These are phyloP conservation scores for Elasticomyces elasticus DNA, from an alignment of 495 filamentous ascomycete species.

Conservation along the genomic window DNA sequence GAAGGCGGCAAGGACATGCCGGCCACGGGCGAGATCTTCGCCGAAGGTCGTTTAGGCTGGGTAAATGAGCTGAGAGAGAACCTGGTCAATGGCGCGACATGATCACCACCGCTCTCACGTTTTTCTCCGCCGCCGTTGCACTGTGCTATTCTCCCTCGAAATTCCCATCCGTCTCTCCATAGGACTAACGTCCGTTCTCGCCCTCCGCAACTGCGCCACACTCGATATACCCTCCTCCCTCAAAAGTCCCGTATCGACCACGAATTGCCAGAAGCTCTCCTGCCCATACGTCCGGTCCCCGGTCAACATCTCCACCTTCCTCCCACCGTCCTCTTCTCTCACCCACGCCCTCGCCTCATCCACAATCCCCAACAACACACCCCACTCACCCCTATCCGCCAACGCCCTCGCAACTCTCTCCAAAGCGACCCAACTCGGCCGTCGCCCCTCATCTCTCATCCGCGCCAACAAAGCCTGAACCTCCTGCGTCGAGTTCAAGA, in stretches of 20 bases:
- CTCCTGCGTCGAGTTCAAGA: constrained; percentile 36
- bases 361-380: constrained; percentile 20
- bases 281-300: constrained; percentile 7
- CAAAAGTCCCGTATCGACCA: constrained; percentile 10
- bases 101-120: neutral
- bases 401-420: constrained; percentile 39
- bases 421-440: constrained; percentile 39
- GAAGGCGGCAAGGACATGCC: neutral
- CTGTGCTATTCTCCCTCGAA: neutral
- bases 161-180: constrained; percentile 1
- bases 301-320: neutral
- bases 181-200: neutral
- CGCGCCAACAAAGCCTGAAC: constrained; percentile 43
- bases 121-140: neutral
- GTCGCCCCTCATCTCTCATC: constrained; percentile 34
- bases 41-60: neutral
- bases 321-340: neutral
- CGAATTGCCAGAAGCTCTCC: constrained; percentile 14
- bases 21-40: neutral
- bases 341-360: constrained; percentile 5
- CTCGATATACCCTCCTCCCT: constrained; percentile 9
- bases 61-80: neutral
- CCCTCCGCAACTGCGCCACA: constrained; percentile 5
- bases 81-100: neutral
- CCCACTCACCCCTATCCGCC: constrained; percentile 33